Conservation (phyloP, 805 yeast species). For the Blastobotrys attinorum region DNA sequence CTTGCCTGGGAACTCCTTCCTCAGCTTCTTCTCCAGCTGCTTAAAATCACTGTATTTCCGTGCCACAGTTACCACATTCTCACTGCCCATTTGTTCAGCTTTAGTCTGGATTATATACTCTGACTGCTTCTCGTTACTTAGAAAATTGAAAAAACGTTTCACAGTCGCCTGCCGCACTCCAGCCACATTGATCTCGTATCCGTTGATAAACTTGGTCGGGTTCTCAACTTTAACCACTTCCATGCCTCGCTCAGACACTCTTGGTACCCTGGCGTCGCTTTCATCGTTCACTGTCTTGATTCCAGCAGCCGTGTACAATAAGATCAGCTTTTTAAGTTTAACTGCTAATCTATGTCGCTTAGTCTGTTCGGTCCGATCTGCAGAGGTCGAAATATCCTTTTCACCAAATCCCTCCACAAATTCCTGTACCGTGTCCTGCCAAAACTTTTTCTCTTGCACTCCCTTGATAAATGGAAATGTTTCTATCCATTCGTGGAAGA, state of each 20-base stretch:
- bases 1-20: constrained; percentile 57
- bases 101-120: constrained; percentile 26
- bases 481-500: constrained; percentile 53
- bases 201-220: constrained; percentile 35
- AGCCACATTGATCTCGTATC: constrained; percentile 55
- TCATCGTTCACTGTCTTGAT: constrained; percentile 41
- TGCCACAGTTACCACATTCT: constrained; percentile 40
- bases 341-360: constrained; percentile 51
- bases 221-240: constrained; percentile 12
- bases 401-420: constrained; percentile 73
- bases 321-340: constrained; percentile 53
- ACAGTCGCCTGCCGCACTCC: constrained; percentile 43
- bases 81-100: constrained; percentile 20
- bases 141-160: constrained; percentile 25
- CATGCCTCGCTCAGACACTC: constrained; percentile 16
- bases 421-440: constrained; percentile 73
- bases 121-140: constrained; percentile 17
- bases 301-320: constrained; percentile 69
- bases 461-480: constrained; percentile 68
- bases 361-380: constrained; percentile 68
- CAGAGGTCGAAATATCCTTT: constrained; percentile 62
- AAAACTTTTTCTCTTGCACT: constrained; percentile 51
- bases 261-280: constrained; percentile 23
- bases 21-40: constrained; percentile 43
- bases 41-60: constrained; percentile 65